phyloP scores from a whole-genome alignment of 345 rosid genomes.

The Durio zibethinus region DNA sequence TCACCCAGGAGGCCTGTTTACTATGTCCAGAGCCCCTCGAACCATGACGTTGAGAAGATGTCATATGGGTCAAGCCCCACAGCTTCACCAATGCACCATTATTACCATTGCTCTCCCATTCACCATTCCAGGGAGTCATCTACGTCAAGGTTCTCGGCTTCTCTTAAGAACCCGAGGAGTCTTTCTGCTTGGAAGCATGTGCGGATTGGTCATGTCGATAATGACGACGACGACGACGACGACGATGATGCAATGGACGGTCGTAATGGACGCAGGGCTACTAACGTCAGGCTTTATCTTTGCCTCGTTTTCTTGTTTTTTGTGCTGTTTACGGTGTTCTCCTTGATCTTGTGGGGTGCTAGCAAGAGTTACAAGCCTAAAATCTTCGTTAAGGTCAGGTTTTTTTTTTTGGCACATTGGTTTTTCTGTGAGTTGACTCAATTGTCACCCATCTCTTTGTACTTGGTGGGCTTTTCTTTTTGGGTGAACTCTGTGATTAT shows the following conservation, averaged over 20 bases:
- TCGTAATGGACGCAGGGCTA: slow-evolving; percentile 21
- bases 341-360: slow-evolving; percentile 78
- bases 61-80: slow-evolving; percentile 83
- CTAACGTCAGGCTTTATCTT: slow-evolving; percentile 52
- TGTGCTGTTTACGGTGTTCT: slow-evolving; percentile 55
- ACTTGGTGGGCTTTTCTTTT: no score
- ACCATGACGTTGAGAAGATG: slow-evolving; percentile 92
- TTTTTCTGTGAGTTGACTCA: slow-evolving; percentile 18
- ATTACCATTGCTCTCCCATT: slow-evolving; percentile 83
- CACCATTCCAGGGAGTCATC: slow-evolving; percentile 98
- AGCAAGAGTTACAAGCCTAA: slow-evolving; percentile 74
- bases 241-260: slow-evolving; percentile 32
- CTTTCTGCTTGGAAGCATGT: slow-evolving; percentile 59
- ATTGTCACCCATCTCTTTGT: background rate
- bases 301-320: slow-evolving; percentile 53
- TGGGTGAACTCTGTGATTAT: no score
- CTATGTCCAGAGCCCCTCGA: slow-evolving; percentile 97
- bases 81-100: slow-evolving; percentile 73
- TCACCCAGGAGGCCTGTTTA: slow-evolving; percentile 70
- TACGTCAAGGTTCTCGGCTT: slow-evolving; percentile 78
- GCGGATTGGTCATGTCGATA: slow-evolving; percentile 33
- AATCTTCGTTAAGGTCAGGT: slow-evolving; percentile 59
- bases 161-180: slow-evolving; percentile 51
- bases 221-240: slow-evolving; percentile 26
- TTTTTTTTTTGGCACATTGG: background rate